Evolutionary conservation across 305 asterid genomes (phyloP), one percentile per base, ranked within the genome.

Genomic region (Striga hermonthica): DNA sequence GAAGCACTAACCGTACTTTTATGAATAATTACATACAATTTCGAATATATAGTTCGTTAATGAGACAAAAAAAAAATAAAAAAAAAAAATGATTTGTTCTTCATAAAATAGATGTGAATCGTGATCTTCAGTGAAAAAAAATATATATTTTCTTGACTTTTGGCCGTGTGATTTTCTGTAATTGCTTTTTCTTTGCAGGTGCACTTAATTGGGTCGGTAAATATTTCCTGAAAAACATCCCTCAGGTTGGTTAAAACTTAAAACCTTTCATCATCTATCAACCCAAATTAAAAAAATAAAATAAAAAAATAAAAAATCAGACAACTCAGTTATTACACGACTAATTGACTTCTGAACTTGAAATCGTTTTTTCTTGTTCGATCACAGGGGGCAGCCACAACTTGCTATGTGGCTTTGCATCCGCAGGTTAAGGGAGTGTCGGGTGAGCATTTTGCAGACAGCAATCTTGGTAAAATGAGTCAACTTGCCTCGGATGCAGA

Each of bases 391-490:
- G 95, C 97, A 2, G 95, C 95, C 39, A 86, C 97, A 2, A 79
- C 89, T 7, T 87, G 92, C 72, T 90, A 87, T 57, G 95, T 86
- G 49, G 97, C 97, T 41, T 65, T 90, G 84, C 80, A 84, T 75
- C 95, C 97, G 40, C 85, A 81, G 76, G 90, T 86, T 16, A 71
- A 83, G 70, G 92, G 95, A 48, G 79, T 90, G 35, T 84, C 81
- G 4, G 95, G 95, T 13, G 77, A 85, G 78, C 84, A 87, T 60
- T 90, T 90, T 52, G 35, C 78, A 0, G 86, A 90, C 78, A 74
- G 87, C 62, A 86, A 90, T 22, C 62, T 77, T 14, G 60, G 79
- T 14, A 67, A 67, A 57, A 61, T 76, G 41, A 70, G 70, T 48
- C 55, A 74, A 44, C 72, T 64, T 12, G 87, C 80, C 65, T 67